phyloP scores from a whole-genome alignment of 2,329 filamentous ascomycete species.

The Didymella pinodella region DNA sequence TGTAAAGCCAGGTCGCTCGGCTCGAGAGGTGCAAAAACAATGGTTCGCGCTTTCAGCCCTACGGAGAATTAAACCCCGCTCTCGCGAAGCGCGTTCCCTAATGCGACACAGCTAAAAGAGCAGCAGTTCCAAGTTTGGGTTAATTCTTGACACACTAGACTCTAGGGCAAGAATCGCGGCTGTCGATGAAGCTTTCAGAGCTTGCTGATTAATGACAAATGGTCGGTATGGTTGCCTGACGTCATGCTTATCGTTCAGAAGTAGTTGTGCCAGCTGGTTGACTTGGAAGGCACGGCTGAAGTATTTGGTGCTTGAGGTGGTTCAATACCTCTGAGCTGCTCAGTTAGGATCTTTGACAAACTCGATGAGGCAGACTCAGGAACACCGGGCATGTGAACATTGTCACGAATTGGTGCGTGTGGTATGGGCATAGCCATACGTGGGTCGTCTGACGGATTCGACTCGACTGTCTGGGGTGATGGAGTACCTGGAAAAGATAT shows the following conservation, averaged over 20 bases:
- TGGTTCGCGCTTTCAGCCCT: constrained; percentile 7
- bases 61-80: constrained; percentile 26
- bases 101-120: not conserved
- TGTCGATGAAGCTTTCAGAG: not conserved
- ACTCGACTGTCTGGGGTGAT: not conserved
- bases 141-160: not conserved
- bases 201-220: not conserved
- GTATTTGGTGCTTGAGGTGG: constrained; percentile 20
- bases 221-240: not conserved
- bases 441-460: not conserved
- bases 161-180: no score
- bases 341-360: constrained; percentile 11
- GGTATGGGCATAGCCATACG: constrained; percentile 14
- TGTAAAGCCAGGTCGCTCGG: not conserved
- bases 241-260: constrained; percentile 11
- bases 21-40: not conserved
- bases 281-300: constrained; percentile 5
- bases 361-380: constrained; percentile 12
- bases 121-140: not conserved
- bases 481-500: constrained; percentile 13
- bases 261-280: constrained; percentile 21
- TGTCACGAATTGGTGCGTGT: constrained; percentile 6
- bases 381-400: not conserved
- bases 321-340: constrained; percentile 16
- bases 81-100: constrained; percentile 1